Percentiles rank a stretch among this genome's conserved stretches.
Evolutionary conservation across 768 basidiomycete species (phyloP).

Genomic region (Sistotremastrum suecicum): DNA sequence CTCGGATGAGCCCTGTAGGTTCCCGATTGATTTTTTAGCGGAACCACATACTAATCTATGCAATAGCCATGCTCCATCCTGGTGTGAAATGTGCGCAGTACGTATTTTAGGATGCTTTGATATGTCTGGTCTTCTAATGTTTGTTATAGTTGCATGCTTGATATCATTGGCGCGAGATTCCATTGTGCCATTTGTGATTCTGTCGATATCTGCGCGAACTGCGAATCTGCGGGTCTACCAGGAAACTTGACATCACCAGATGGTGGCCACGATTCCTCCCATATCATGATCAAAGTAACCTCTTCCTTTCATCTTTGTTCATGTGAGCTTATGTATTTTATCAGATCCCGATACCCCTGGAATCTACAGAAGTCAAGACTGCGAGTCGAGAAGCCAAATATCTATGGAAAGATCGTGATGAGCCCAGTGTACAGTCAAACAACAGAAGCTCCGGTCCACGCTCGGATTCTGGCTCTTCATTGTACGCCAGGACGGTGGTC

Average conservation of each 20-base stretch:
- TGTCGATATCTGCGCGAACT: constrained; percentile 77
- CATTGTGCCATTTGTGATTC: constrained; percentile 84
- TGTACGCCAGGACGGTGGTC: constrained; percentile 56
- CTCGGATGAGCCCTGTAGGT: constrained; percentile 50
- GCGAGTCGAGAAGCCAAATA: constrained; percentile 62
- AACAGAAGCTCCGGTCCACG: neutral
- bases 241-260: constrained; percentile 68
- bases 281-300: constrained; percentile 85
- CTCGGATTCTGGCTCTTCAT: constrained; percentile 43
- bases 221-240: constrained; percentile 75
- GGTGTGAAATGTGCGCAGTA: constrained; percentile 83
- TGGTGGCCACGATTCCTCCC: constrained; percentile 68
- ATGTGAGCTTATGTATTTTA: neutral
- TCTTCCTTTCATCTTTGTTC: constrained; percentile 3
- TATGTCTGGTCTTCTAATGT: neutral
- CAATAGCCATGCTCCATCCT: constrained; percentile 56
- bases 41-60: neutral
- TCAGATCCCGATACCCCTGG: constrained; percentile 82
- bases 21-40: neutral
- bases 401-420: constrained; percentile 68
- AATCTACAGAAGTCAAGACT: constrained; percentile 55
- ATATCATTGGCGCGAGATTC: constrained; percentile 85
- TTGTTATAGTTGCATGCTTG: constrained; percentile 57
- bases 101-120: constrained; percentile 15
- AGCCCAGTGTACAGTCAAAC: constrained; percentile 29